phyloP scores from a whole-genome alignment of 345 rosid genomes.

The Rhodomyrtus tomentosa region DNA sequence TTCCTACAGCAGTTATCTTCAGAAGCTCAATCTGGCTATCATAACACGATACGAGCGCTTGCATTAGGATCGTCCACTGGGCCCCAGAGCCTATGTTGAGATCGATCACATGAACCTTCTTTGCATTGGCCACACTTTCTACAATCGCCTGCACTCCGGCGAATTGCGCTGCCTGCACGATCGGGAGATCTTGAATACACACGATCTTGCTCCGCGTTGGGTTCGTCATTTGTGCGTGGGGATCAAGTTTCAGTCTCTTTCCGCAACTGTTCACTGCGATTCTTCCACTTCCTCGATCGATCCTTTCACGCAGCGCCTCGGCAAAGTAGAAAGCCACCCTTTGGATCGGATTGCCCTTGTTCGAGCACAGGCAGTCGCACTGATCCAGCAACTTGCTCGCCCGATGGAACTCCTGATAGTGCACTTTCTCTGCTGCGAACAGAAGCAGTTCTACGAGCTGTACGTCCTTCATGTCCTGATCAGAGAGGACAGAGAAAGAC shows the following conservation, averaged over 20 bases:
- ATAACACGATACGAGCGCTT: constrained; percentile 25
- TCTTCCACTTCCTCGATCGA: constrained; percentile 26
- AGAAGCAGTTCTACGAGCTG: constrained; percentile 31
- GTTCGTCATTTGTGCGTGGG: constrained; percentile 4
- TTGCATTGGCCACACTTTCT: constrained; percentile 26
- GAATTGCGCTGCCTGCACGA: constrained; percentile 17
- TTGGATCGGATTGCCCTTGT: constrained; percentile 29
- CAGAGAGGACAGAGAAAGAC: constrained; percentile 16
- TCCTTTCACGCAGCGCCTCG: constrained; percentile 31
- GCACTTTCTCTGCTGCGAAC: constrained; percentile 31
- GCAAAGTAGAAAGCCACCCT: constrained; percentile 29
- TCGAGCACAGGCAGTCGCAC: constrained; percentile 15
- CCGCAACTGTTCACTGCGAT: background rate
- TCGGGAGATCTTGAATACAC: constrained; percentile 19
- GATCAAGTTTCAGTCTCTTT: background rate
- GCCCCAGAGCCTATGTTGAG: constrained; percentile 18
- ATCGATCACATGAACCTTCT: constrained; percentile 31
- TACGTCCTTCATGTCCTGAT: constrained; percentile 21
- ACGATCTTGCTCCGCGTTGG: constrained; percentile 4
- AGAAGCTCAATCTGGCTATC: constrained; percentile 23
- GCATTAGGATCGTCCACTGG: constrained; percentile 38
- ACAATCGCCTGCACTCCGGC: constrained; percentile 33
- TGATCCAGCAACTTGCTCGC: constrained; percentile 29
- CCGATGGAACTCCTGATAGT: constrained; percentile 19
- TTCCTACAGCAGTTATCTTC: constrained; percentile 33